These are phyloP conservation scores for Talaromyces sp. DNA, from an alignment of 2,329 filamentous ascomycete genomes.

Conservation along the genomic window DNA sequence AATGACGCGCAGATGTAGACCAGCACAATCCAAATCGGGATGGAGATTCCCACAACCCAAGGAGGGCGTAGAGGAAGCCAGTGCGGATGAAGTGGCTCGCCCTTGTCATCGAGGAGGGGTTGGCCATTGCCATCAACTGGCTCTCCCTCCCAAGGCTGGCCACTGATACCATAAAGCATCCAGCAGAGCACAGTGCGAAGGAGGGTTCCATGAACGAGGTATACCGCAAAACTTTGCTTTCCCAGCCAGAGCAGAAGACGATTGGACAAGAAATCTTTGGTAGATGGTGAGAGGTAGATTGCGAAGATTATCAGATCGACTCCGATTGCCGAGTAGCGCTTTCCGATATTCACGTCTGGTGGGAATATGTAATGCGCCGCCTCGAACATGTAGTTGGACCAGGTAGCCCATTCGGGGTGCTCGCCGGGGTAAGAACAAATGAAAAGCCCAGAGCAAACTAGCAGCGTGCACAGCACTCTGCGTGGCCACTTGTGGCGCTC, in stretches of 20 bases:
- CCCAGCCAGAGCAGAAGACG: constrained; percentile 57
- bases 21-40: constrained; percentile 49
- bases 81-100: constrained; percentile 6
- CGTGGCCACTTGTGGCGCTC: constrained; percentile 44
- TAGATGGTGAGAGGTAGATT: constrained; percentile 53
- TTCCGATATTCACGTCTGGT: constrained; percentile 45
- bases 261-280: constrained; percentile 55
- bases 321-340: constrained; percentile 53
- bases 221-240: constrained; percentile 58
- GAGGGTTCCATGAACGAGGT: constrained; percentile 58
- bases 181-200: constrained; percentile 55
- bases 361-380: constrained; percentile 52
- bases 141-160: constrained; percentile 44
- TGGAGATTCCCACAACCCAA: constrained; percentile 43
- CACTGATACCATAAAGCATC: constrained; percentile 56
- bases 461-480: constrained; percentile 40
- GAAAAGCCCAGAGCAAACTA: constrained; percentile 50
- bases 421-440: constrained; percentile 56
- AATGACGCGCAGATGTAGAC: constrained; percentile 52
- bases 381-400: constrained; percentile 51
- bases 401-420: constrained; percentile 53
- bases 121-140: constrained; percentile 8
- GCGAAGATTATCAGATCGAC: constrained; percentile 54
- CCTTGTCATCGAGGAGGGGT: constrained; percentile 17
- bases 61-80: constrained; percentile 46